Percentiles rank a stretch among this genome's conserved stretches.
Evolutionary conservation across 305 asterid species (phyloP).

Genomic region (Lippia alba): DNA sequence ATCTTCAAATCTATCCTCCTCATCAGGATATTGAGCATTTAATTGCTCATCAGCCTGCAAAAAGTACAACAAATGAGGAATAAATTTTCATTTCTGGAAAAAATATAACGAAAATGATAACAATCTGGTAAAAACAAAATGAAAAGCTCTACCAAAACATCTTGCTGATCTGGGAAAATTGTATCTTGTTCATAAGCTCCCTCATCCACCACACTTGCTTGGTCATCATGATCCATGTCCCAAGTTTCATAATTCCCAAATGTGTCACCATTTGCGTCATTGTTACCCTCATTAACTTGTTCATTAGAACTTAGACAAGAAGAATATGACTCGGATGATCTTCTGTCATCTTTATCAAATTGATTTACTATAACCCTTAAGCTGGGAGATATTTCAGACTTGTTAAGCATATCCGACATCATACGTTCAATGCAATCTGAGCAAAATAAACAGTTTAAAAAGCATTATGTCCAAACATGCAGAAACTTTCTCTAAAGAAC

Average conservation of each 20-base stretch:
- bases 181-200: conserved; percentile 57
- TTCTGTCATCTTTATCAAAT: conserved; percentile 66
- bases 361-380: conserved; percentile 66
- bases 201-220: conserved; percentile 62
- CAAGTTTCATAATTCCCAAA: conserved; percentile 58
- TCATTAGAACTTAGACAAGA: conserved; percentile 51
- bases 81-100: conserved; percentile 5
- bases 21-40: conserved; percentile 52
- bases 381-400: conserved; percentile 82
- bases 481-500: conserved; percentile 8
- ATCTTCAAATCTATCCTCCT: conserved; percentile 65
- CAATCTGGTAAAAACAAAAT: conserved; percentile 13
- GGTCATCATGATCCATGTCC: conserved; percentile 71
- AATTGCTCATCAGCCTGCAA: conserved; percentile 61
- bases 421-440: conserved; percentile 77
- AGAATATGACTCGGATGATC: conserved; percentile 58
- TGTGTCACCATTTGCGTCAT: conserved; percentile 51
- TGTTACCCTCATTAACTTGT: conserved; percentile 49
- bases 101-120: conserved; percentile 4
- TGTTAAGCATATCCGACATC: conserved; percentile 66
- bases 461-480: conserved; percentile 22
- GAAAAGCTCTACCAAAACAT: conserved; percentile 47
- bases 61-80: conserved; percentile 23
- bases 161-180: conserved; percentile 52
- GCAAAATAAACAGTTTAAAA: conserved; percentile 28